phyloP scores from a whole-genome alignment of 1,284 basidiomycete species.

The Boletus semigastroideus region DNA sequence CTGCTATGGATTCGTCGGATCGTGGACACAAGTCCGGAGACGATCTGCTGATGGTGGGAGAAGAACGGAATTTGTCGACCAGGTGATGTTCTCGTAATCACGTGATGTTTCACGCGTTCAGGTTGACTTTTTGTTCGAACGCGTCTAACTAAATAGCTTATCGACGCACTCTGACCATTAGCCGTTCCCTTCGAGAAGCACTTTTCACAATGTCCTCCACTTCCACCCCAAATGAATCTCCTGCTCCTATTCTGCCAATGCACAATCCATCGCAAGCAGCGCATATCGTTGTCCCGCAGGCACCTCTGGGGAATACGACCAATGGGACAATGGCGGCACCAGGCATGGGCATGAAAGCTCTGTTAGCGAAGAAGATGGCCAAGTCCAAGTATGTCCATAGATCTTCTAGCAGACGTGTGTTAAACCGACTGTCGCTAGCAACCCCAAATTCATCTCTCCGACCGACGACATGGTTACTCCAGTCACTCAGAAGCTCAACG shows the following conservation, averaged over 20 bases:
- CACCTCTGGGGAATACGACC: conserved; percentile 68
- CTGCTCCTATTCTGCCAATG: conserved; percentile 69
- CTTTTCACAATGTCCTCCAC: conserved; percentile 52
- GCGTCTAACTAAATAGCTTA: conserved; percentile 2
- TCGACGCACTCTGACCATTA: neutral
- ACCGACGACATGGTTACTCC: conserved; percentile 94
- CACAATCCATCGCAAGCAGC: conserved; percentile 83
- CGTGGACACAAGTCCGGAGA: neutral
- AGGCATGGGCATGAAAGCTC: conserved; percentile 84
- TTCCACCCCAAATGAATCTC: conserved; percentile 63
- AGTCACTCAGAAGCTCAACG: conserved; percentile 83
- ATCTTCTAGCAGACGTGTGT: neutral
- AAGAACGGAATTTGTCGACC: conserved; percentile 14
- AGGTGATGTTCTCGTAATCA: neutral
- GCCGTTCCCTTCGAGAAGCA: neutral
- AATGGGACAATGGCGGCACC: conserved; percentile 51
- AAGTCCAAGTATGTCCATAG: conserved; percentile 66
- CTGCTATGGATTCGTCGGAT: neutral
- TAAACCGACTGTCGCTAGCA: conserved; percentile 39
- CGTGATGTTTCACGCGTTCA: conserved; percentile 30
- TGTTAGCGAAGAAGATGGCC: conserved; percentile 86
- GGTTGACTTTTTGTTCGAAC: conserved; percentile 25
- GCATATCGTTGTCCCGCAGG: conserved; percentile 73
- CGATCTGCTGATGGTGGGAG: neutral
- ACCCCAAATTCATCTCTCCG: conserved; percentile 82